A percentile compares a stretch with the other conserved stretches of the same genome.
These are phyloP conservation scores for Naganishia vishniacii DNA, from an alignment of 768 basidiomycete species.

Conservation along the genomic window DNA sequence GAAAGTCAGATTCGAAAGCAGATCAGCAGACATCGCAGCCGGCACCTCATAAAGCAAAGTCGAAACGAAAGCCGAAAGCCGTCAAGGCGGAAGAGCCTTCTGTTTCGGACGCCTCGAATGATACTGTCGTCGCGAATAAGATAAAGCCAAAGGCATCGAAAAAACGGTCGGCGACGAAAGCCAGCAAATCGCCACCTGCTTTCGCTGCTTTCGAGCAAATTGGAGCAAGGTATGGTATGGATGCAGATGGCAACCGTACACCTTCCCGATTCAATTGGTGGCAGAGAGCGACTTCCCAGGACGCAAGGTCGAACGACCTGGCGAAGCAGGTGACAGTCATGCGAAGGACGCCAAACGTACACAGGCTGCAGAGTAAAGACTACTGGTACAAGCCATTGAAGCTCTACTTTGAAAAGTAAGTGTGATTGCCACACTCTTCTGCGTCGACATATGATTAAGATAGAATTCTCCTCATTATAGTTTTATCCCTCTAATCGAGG, in stretches of 20 bases:
- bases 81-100: too few species aligned
- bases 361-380: neutral
- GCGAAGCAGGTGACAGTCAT: neutral
- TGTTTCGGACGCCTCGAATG: too few species aligned
- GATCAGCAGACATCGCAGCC: neutral
- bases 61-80: neutral
- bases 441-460: neutral
- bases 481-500: constrained; percentile 5
- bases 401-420: constrained; percentile 22
- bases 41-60: neutral
- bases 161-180: neutral
- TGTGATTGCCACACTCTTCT: neutral
- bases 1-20: neutral
- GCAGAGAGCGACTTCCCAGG: constrained; percentile 10
- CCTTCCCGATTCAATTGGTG: constrained; percentile 20
- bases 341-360: neutral
- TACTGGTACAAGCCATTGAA: constrained; percentile 6
- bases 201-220: neutral
- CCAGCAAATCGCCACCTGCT: neutral
- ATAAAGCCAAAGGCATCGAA: neutral
- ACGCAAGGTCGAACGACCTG: neutral
- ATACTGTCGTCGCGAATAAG: neutral
- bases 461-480: neutral
- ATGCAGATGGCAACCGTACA: neutral
- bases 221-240: neutral